Evolutionary conservation across 2,329 filamentous ascomycete species (phyloP), one percentile per base, ranked within the genome.

Genomic region (Elsinoe australis): DNA sequence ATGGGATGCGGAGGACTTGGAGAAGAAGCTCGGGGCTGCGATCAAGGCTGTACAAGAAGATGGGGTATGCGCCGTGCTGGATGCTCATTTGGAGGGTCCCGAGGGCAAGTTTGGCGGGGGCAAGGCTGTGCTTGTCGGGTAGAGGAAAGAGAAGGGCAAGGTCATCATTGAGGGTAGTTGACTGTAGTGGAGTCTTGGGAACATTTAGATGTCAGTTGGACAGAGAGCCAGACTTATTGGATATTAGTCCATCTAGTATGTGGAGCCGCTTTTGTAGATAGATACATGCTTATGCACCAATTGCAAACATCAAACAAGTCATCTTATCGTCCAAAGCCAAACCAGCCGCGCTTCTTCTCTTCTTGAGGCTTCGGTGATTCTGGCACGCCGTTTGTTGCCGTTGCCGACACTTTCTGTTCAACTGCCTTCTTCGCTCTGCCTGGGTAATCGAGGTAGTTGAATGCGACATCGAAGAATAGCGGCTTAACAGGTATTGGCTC

Each of bases 381-480:
- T 3, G 51, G 51, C 4, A 49, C 47, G 6, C 53, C 57, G 51
- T 59, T 55, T 9, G 53, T 51, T 47, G 52, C 57, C 47, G 55
- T 56, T 31, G 56, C 54, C 9, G 53, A 47, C 35, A 46, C 52
- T 39, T 54, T 52, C 44, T 55, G 55, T 52, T 58, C 56, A 18
- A 52, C 54, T 4, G 52, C 55, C 48, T 56, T 59, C 50, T 51
- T 65, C 56, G 65, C 56, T 56, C 79, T 79, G 26, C 80, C 81
- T 0, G 89, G 88, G 61, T 98, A 98, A 41, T 87, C 80, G 53
- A 98, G 89, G 63, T 95, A 96, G 64, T 96, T 96, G 85, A 87
- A 98, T 7, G 92, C 92, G 5, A 95, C 83, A 61, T 98, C 92
- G 51, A 96, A 79, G 73, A 96, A 96, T 26, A 96, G 74, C 21